These are phyloP conservation scores for Leucocoprinus birnbaumii DNA, from an alignment of 768 basidiomycete genomes.

Conservation along the genomic window DNA sequence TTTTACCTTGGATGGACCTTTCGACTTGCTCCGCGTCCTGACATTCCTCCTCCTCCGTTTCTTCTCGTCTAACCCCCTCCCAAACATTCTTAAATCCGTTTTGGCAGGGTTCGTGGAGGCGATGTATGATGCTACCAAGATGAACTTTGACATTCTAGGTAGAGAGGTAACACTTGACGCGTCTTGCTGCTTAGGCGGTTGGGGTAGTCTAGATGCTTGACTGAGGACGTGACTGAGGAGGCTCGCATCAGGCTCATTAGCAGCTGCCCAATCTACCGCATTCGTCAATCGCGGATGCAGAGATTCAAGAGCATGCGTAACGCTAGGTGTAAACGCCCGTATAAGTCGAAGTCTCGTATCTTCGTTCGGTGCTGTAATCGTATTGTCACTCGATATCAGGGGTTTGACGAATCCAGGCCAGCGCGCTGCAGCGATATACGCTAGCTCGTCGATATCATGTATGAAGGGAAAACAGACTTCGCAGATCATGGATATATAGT, in stretches of 20 bases:
- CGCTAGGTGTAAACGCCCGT: constrained; percentile 58
- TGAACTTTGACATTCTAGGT: constrained; percentile 69
- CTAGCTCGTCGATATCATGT: constrained; percentile 64
- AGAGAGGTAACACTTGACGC: constrained; percentile 32
- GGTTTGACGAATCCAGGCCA: constrained; percentile 83
- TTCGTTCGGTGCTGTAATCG: constrained; percentile 29
- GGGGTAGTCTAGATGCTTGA: constrained; percentile 20
- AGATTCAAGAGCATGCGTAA: constrained; percentile 59
- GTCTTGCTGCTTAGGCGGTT: background rate
- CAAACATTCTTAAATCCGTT: constrained; percentile 82
- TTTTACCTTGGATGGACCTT: constrained; percentile 44
- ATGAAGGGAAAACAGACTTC: constrained; percentile 63
- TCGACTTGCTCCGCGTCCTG: constrained; percentile 33
- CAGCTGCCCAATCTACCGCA: constrained; percentile 58
- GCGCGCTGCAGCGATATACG: constrained; percentile 72
- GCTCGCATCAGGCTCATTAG: constrained; percentile 44
- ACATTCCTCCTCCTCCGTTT: constrained; percentile 47
- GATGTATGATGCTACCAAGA: constrained; percentile 74
- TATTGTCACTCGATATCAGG: constrained; percentile 30
- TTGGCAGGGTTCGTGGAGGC: constrained; percentile 84
- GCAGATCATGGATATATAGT: constrained; percentile 58
- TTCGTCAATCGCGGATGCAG: constrained; percentile 69
- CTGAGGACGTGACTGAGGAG: too few relatives aligned
- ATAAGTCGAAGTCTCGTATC: constrained; percentile 66
- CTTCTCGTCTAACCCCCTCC: constrained; percentile 66